Evolutionary conservation across 2,329 filamentous ascomycete genomes (phyloP), one percentile per base, ranked within the genome.

Genomic region (Colletotrichum viniferum): DNA sequence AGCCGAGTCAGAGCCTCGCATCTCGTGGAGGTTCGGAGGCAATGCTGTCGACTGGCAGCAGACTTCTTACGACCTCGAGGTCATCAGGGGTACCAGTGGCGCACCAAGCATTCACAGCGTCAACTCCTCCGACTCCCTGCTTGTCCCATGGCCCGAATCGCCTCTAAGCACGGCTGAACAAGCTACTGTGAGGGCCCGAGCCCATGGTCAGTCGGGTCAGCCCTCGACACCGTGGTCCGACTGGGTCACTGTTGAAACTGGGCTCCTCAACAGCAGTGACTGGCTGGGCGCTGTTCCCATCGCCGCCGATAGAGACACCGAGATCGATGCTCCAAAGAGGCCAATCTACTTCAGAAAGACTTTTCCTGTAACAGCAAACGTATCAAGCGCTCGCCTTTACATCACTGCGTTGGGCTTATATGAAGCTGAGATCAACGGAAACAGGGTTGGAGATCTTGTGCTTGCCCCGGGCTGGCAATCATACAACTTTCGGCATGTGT

Each of bases 401-500:
- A 86, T 89, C 58, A 89, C 87, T 0, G 84, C 84, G 0, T 79
- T 86, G 3, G 88, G 88, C 0, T 63, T 89, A 1, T 90, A 88
- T 67, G 83, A 86, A 56, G 86, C 85, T 0, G 83, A 84, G 38
- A 86, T 91, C 76, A 90, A 91, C 71, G 88, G 86, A 1, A 76
- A 81, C 1, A 80, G 80, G 7, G 84, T 89, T 1, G 85, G 85
- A 0, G 83, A 86, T 43, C 72, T 80, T 7, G 82, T 85, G 2
- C 81, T 90, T 38, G 86, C 88, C 26, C 89, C 89, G 0, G 89
- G 89, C 0, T 91, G 88, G 87, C 87, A 88, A 60, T 86, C 86
- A 2, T 92, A 91, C 77, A 81, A 85, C 1, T 81, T 87, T 64
- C 84, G 89, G 1, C 85, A 88, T n/a, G 82, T 85, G 3, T 92